phyloP scores from a whole-genome alignment of 305 asterid species.

The Fraxinus xanthoxyloides region DNA sequence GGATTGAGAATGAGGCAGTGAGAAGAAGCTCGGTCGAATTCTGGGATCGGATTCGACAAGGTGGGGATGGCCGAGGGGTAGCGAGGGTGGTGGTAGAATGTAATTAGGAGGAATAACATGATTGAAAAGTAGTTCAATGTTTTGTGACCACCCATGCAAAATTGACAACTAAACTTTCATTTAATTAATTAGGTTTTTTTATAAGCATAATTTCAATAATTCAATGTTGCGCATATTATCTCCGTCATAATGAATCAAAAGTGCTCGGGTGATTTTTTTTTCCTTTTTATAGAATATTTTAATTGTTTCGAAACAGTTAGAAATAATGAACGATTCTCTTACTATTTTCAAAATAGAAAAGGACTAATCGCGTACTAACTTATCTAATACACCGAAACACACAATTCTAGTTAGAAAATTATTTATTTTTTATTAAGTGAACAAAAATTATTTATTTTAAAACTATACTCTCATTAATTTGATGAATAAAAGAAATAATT shows the following conservation, averaged over 20 bases:
- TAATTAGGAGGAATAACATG: background rate
- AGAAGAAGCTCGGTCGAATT: background rate
- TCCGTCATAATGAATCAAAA: background rate
- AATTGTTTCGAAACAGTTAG: background rate
- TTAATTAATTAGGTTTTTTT: no score
- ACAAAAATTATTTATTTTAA: no score
- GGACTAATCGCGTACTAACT: no score
- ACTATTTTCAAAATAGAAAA: background rate
- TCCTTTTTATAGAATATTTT: background rate
- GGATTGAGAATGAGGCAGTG: background rate
- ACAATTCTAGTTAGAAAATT: no score
- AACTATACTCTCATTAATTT: no score
- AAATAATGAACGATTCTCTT: background rate
- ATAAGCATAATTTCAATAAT: background rate
- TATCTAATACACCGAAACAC: no score
- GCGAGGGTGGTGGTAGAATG: no score
- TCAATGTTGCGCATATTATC: background rate
- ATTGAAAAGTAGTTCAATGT: background rate
- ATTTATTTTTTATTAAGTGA: no score
- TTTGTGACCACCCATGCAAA: background rate
- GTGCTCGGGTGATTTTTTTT: background rate
- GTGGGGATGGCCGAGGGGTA: background rate
- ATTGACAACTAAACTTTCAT: background rate
- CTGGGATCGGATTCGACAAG: background rate
- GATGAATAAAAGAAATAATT: background rate